Base-by-base conservation (phyloP, 2,329 filamentous ascomycete genomes). In the Phialophora expanda region DNA sequence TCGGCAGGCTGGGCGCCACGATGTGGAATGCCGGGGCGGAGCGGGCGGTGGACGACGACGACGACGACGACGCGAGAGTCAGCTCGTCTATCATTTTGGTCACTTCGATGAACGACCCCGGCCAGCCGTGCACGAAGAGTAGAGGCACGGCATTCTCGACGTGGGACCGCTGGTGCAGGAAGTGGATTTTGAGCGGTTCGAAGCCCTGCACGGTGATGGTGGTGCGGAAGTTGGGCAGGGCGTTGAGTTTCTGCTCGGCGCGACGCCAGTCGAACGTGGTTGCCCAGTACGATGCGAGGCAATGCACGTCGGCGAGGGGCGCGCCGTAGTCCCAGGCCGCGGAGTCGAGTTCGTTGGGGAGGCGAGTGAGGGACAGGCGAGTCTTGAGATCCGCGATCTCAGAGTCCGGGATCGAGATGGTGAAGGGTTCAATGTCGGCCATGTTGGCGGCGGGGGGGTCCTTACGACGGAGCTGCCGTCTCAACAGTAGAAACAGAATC, bases 241-340 rank as follows among this genome's bases (percentile, higher is more conserved):
- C 66, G 73, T 91, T 91, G 11, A 91, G 74, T 55, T 81, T 79
- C 4, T 79, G 76, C 75, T 91, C 88, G 22, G 83, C 81, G 41
- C 79, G 77, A 34, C 86, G 82, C 88, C 88, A 91, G 74, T 90
- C 84, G 73, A 84, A 87, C 0, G 73, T 73, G 4, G 83, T 77
- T 44, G 81, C 78, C 88, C 88, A 91, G 70, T 85, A 79, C 4
- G 79, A 75, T 1, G 83, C 79, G 24, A 91, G 79, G 9, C 86
- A 81, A 72, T 87, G 86, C 65, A 90, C 76, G 62, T 89, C 87
- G 1, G 78, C 76, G 0, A 89, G 75, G 0, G 87, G 87, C 11
- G 84, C 80, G 17, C 89, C 89, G 70, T 87, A 84, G 17, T 84
- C 79, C 86, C 86, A 86, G 51, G 71, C 78, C 3, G 82, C 79